Percentiles rank a stretch among this genome's conserved stretches.
These are phyloP conservation scores for Rhodosporidiobolus sp. DNA, from an alignment of 768 basidiomycete genomes.

Conservation along the genomic window DNA sequence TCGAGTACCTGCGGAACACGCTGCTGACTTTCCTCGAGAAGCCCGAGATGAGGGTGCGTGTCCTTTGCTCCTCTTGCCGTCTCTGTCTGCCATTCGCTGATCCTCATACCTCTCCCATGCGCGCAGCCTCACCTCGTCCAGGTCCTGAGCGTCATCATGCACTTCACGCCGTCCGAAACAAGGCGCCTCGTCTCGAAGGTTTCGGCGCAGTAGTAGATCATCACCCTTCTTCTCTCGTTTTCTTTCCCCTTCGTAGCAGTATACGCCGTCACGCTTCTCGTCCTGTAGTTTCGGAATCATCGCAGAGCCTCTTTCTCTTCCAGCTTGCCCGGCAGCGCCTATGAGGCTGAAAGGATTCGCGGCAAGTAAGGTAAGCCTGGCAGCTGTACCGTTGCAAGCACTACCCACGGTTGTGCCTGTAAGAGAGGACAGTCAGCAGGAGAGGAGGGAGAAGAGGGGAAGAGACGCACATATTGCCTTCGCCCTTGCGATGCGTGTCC, in stretches of 20 bases:
- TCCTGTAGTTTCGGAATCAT: too few species aligned
- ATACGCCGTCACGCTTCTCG: too few species aligned
- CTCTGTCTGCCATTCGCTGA: not conserved
- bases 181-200: constrained; percentile 80
- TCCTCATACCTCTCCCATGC: not conserved
- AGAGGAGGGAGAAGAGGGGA: not conserved
- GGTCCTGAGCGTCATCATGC: constrained; percentile 85
- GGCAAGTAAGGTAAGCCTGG: too few species aligned
- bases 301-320: too few species aligned
- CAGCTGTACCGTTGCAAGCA: not conserved
- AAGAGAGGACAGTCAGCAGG: not conserved
- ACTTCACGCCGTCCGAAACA: constrained; percentile 92
- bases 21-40: constrained; percentile 96
- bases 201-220: not conserved
- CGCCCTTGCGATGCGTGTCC: constrained; percentile 78
- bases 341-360: too few species aligned
- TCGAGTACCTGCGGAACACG: constrained; percentile 93
- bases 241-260: too few species aligned
- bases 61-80: not conserved
- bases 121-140: constrained; percentile 78
- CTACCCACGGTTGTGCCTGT: constrained; percentile 17
- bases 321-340: too few species aligned
- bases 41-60: constrained; percentile 91
- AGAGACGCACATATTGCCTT: constrained; percentile 66
- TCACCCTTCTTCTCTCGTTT: too few species aligned